Evolutionary conservation across 371 early-diverging fungal genomes (phyloP), one percentile per base, ranked within the genome.

Genomic region (Mucor indicus): DNA sequence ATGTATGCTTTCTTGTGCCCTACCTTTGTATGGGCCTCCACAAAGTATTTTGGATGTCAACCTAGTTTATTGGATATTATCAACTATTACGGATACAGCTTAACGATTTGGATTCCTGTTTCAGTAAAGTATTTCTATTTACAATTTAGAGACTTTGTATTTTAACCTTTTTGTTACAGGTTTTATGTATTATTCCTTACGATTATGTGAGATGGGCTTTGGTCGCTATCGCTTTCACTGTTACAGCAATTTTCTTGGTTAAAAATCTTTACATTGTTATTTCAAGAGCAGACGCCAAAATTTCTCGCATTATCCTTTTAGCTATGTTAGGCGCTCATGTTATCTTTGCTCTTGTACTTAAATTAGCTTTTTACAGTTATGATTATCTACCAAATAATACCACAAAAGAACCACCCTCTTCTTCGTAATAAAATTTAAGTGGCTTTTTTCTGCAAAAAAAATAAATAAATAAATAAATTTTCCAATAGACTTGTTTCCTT

Each of bases 101-200:
- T 95, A 67, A 77, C 91, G 0, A 69, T 92, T 29, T 97, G 96
- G 96, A 80, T 97, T 39, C 95, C 94, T 2, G 86, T 93, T 16
- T 86, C 96, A 15, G 89, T 92, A 62, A 59, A 82, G 33, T 48
- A n/a, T 17, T 17, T 23, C 20, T 22, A 7, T 21, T 13, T 38
- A 15, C 8, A 44, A n/a, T 10, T n/a, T 6, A 6, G 35, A 4
- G 7, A 15, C 8, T 23, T 16, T 39, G 2, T 16, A 38, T 29
- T n/a, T n/a, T 30, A 17, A 29, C 10, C 32, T 13, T 11, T 4
- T 27, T 39, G 8, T 3, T 16, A 13, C 51, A 88, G 89, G 37
- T 86, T n/a, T 50, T 87, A 1, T 86, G 85, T 63, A 67, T 88
- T 27, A 70, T 86, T 16, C 90, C 88, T 0, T 66, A 62, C 36